These are phyloP conservation scores for Bacidia gigantensis DNA, from an alignment of 495 filamentous ascomycete genomes.

Conservation along the genomic window DNA sequence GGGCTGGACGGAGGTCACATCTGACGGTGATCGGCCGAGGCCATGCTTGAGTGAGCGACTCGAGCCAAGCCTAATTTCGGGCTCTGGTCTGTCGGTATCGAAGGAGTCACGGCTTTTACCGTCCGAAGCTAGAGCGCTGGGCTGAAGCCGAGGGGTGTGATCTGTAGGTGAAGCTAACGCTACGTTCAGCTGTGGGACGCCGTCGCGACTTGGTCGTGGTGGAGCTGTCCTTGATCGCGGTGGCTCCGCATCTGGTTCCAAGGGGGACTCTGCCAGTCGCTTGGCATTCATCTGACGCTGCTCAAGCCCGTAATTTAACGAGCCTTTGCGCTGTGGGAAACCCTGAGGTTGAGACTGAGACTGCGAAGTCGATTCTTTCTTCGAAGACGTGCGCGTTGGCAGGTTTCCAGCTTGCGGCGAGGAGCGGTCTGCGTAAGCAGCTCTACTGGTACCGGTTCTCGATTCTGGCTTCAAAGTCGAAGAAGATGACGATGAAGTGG, in stretches of 20 bases:
- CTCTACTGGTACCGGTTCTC: conserved; percentile 14
- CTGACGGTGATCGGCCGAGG: conserved; percentile 25
- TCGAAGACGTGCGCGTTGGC: conserved; percentile 49
- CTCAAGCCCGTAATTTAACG: conserved; percentile 7
- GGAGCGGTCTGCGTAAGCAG: conserved; percentile 8
- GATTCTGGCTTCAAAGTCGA: conserved; percentile 34
- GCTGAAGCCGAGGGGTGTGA: conserved; percentile 1
- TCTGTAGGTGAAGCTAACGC: conserved; percentile 20
- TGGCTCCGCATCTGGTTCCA: conserved; percentile 1
- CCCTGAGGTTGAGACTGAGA: conserved; percentile 6
- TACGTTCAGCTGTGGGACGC: conserved; percentile 52
- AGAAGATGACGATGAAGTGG: conserved; percentile 47
- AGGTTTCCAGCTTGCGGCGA: conserved; percentile 44
- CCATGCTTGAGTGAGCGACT: conserved; percentile 11
- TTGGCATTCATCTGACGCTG: neutral
- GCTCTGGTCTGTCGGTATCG: conserved; percentile 20
- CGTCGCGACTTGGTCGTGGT: conserved; percentile 65
- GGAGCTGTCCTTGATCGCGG: conserved; percentile 28
- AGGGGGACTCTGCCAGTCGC: conserved; percentile 18
- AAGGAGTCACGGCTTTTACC: conserved; percentile 31
- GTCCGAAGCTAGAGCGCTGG: neutral
- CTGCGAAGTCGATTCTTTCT: conserved; percentile 29
- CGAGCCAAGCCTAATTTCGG: conserved; percentile 7
- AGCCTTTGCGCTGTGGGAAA: conserved; percentile 8
- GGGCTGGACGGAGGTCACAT: conserved; percentile 26